phyloP scores from a whole-genome alignment of 169 alveolate genomes.

The Eimeria maxima region DNA sequence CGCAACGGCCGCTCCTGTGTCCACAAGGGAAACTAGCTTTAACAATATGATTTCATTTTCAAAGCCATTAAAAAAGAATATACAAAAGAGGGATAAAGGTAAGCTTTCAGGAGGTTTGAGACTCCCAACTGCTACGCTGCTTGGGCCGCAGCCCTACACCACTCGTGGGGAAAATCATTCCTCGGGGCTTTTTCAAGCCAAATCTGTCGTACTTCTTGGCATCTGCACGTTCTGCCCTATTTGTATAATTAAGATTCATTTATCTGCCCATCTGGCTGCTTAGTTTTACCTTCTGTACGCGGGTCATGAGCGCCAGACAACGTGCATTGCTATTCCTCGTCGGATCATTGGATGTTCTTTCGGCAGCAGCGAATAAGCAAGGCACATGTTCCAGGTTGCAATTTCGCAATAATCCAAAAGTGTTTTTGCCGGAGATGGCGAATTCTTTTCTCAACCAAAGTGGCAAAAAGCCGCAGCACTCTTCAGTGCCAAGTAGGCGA shows the following conservation, averaged over 20 bases:
- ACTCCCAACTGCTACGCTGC: background rate
- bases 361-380: background rate
- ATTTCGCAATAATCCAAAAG: background rate
- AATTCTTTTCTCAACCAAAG: background rate
- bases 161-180: conserved; percentile 33
- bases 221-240: background rate
- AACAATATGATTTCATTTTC: background rate
- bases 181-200: conserved; percentile 29
- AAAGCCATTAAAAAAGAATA: background rate
- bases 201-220: background rate
- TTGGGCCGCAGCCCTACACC: conserved; percentile 69
- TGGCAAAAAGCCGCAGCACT: background rate
- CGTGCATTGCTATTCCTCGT: background rate
- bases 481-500: background rate
- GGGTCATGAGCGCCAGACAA: background rate
- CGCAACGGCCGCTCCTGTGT: conserved; percentile 31
- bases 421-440: background rate
- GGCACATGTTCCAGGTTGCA: background rate
- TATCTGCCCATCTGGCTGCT: background rate
- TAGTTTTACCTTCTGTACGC: background rate
- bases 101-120: background rate
- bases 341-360: background rate
- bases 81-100: background rate
- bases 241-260: background rate
- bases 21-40: background rate